Percentiles rank a stretch among this genome's conserved stretches.
Evolutionary conservation across 2,329 filamentous ascomycete species (phyloP).

Genomic region (Passalora sequoiae): DNA sequence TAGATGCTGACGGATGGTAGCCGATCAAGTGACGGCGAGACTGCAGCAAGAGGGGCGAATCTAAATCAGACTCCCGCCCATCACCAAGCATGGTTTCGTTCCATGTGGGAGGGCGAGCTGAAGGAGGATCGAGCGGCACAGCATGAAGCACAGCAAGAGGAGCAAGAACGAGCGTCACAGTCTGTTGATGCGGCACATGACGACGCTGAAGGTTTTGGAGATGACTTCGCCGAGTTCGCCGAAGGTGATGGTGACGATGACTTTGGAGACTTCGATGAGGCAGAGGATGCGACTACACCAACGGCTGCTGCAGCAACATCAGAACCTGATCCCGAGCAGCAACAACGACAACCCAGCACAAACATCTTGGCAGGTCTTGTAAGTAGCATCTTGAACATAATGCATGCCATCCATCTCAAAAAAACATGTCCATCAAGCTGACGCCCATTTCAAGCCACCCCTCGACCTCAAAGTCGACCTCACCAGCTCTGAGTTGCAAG

Average conservation of each 20-base stretch:
- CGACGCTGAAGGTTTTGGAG: constrained; percentile 67
- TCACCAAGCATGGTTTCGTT: constrained; percentile 30
- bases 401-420: background rate
- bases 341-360: constrained; percentile 31
- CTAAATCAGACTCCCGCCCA: constrained; percentile 26
- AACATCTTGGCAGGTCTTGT: constrained; percentile 44
- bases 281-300: constrained; percentile 31
- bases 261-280: constrained; percentile 50
- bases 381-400: constrained; percentile 35
- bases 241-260: constrained; percentile 45
- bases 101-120: constrained; percentile 30
- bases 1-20: constrained; percentile 5
- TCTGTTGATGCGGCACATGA: constrained; percentile 51
- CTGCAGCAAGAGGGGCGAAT: constrained; percentile 1
- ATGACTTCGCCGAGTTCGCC: constrained; percentile 64
- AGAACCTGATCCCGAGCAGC: too few relatives aligned
- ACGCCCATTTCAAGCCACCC: too few relatives aligned
- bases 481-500: constrained; percentile 53
- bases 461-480: constrained; percentile 24
- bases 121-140: constrained; percentile 16
- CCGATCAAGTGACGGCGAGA: constrained; percentile 5
- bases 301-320: constrained; percentile 7
- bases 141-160: constrained; percentile 11
- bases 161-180: constrained; percentile 55
- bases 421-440: constrained; percentile 29